A percentile compares a stretch with the other conserved stretches of the same genome.
phyloP scores from a whole-genome alignment of 2,329 filamentous ascomycete species.

The Calonectria crousiana region DNA sequence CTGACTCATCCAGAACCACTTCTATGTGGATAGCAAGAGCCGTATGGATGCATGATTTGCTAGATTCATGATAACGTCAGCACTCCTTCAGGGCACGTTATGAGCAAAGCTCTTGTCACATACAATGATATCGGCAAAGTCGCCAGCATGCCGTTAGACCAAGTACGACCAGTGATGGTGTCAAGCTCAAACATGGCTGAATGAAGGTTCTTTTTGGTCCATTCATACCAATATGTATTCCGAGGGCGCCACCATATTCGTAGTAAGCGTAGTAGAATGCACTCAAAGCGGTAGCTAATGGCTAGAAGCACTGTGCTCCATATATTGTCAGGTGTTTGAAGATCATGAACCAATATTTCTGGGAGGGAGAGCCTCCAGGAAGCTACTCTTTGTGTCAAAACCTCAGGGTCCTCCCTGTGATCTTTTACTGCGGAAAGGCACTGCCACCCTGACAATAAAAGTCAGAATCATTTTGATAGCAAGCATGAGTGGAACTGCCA shows the following conservation, averaged over 20 bases:
- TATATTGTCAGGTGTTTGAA: slow-evolving; percentile 1
- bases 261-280: slow-evolving; percentile 12
- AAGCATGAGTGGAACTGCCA: not conserved
- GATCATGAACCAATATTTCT: not conserved
- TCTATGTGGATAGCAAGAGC: slow-evolving; percentile 20
- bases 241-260: slow-evolving; percentile 17
- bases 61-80: not conserved
- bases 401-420: slow-evolving; percentile 8
- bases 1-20: slow-evolving; percentile 14
- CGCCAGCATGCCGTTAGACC: not conserved
- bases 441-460: not conserved
- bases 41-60: slow-evolving; percentile 23
- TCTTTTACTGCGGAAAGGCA: slow-evolving; percentile 14
- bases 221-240: slow-evolving; percentile 4
- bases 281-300: slow-evolving; percentile 22
- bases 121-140: slow-evolving; percentile 18
- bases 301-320: slow-evolving; percentile 19
- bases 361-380: slow-evolving; percentile 13
- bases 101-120: not conserved
- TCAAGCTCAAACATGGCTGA: slow-evolving; percentile 24
- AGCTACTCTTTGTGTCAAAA: not conserved
- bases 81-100: not conserved
- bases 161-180: slow-evolving; percentile 13
- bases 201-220: slow-evolving; percentile 9
- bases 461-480: not conserved